Conservation (phyloP, 169 alveolate species). For the Amoebophrya sp. region DNA sequence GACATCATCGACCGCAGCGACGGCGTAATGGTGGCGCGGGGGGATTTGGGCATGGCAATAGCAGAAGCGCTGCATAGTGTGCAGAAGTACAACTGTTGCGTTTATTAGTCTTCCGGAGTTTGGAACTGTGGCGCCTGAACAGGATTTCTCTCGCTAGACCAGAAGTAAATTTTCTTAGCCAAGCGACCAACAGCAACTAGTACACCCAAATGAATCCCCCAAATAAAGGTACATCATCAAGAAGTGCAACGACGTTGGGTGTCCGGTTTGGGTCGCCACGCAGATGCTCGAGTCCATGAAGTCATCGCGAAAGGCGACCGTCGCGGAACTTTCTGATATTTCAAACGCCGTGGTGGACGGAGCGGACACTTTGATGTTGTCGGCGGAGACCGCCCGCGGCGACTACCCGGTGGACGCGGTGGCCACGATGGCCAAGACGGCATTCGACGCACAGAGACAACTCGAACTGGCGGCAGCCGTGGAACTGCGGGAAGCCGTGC, state of each 20-base stretch:
- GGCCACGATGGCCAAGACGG: neutral
- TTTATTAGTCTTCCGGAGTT: no score
- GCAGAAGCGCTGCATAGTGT: constrained; percentile 38
- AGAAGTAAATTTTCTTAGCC: no score
- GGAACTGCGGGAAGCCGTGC: neutral
- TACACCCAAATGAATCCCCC: no score
- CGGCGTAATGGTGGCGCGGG: constrained; percentile 96
- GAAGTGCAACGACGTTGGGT: constrained; percentile 76
- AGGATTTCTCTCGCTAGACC: no score
- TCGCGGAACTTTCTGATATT: constrained; percentile 97
- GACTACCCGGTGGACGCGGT: constrained; percentile 59
- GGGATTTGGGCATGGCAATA: constrained; percentile 96
- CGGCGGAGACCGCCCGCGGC: constrained; percentile 79
- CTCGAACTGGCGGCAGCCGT: neutral
- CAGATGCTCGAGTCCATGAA: constrained; percentile 96
- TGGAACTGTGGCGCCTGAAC: no score
- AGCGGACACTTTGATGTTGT: constrained; percentile 85
- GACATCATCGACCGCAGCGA: constrained; percentile 82
- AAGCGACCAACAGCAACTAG: no score
- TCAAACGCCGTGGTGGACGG: constrained; percentile 98
- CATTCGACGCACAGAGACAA: neutral
- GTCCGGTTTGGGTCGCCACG: constrained; percentile 93
- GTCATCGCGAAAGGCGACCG: constrained; percentile 86
- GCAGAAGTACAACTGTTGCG: no score
- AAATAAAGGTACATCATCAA: neutral